A percentile compares a stretch with the other conserved stretches of the same genome.
These are phyloP conservation scores for Wickerhamomyces chambardii DNA, from an alignment of 805 yeast genomes.

Conservation along the genomic window DNA sequence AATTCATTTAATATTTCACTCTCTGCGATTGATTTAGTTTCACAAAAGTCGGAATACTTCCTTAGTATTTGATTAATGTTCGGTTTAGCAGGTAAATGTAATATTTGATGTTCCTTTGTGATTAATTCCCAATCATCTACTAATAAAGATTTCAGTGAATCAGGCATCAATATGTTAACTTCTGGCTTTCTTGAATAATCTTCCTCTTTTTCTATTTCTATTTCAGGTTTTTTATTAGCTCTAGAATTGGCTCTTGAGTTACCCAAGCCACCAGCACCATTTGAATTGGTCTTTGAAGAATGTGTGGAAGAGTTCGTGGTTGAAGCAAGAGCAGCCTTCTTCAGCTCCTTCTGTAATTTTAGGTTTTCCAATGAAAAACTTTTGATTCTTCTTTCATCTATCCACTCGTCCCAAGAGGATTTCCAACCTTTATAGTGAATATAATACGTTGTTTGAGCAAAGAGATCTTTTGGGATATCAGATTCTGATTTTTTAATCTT, in stretches of 20 bases:
- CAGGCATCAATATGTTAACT: conserved; percentile 51
- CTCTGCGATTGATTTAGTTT: conserved; percentile 23
- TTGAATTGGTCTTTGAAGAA: conserved; percentile 3
- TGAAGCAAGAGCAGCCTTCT: conserved; percentile 31
- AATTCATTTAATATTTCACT: conserved; percentile 53
- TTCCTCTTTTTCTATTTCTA: conserved; percentile 21
- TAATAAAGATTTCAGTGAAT: conserved; percentile 54
- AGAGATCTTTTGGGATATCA: conserved; percentile 25
- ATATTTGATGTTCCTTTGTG: conserved; percentile 69
- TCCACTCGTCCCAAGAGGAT: conserved; percentile 96
- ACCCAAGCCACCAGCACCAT: not conserved
- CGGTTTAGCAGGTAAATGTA: conserved; percentile 51
- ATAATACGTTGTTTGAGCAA: conserved; percentile 37
- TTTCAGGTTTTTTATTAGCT: conserved; percentile 19
- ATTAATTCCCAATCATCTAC: conserved; percentile 94
- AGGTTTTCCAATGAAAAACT: conserved; percentile 63
- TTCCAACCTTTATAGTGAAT: conserved; percentile 97
- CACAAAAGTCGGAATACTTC: conserved; percentile 31
- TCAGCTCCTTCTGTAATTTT: conserved; percentile 50
- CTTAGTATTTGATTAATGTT: conserved; percentile 45
- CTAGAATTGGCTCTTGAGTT: conserved; percentile 5
- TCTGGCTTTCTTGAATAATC: conserved; percentile 22
- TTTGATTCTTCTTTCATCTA: conserved; percentile 55
- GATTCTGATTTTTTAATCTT: conserved; percentile 10
- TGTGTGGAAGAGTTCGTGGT: conserved; percentile 13